These are phyloP conservation scores for Tetradesmus obliquus DNA, from an alignment of 139 green algal genomes.

Conservation along the genomic window DNA sequence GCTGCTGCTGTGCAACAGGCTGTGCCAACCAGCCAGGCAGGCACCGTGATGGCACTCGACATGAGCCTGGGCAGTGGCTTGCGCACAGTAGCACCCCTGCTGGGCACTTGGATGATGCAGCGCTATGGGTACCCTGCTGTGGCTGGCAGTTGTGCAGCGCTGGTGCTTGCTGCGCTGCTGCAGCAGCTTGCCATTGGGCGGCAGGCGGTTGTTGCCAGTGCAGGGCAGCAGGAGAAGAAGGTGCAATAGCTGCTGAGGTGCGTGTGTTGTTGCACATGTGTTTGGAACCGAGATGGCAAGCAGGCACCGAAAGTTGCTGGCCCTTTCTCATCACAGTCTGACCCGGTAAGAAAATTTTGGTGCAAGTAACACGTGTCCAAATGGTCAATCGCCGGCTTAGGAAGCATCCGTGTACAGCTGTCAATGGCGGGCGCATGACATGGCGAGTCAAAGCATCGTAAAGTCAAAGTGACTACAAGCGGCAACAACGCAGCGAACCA, in stretches of 20 bases:
- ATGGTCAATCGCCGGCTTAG: too few species aligned
- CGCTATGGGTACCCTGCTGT: background rate
- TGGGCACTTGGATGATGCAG: constrained; percentile 23
- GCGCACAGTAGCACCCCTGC: constrained; percentile 10
- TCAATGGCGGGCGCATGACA: background rate
- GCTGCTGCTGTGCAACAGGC: background rate
- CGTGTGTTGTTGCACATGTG: background rate
- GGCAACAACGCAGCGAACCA: too few species aligned
- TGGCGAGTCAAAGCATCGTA: background rate
- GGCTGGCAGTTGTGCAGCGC: background rate
- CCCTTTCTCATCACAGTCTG: too few species aligned
- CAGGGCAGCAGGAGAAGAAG: background rate
- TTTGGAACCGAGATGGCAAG: background rate
- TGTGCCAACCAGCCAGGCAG: background rate
- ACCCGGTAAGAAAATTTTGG: too few species aligned
- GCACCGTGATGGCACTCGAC: constrained; percentile 28
- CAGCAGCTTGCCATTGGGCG: background rate
- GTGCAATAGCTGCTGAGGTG: background rate
- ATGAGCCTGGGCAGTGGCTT: constrained; percentile 34
- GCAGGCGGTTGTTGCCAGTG: background rate
- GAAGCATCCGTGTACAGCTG: too few species aligned
- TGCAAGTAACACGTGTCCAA: too few species aligned
- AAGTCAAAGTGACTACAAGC: background rate
- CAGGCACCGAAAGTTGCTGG: background rate
- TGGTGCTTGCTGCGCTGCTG: background rate